Evolutionary conservation across 352 stramenopile genomes (phyloP).

Genomic region (Phytophthora parvispora): DNA sequence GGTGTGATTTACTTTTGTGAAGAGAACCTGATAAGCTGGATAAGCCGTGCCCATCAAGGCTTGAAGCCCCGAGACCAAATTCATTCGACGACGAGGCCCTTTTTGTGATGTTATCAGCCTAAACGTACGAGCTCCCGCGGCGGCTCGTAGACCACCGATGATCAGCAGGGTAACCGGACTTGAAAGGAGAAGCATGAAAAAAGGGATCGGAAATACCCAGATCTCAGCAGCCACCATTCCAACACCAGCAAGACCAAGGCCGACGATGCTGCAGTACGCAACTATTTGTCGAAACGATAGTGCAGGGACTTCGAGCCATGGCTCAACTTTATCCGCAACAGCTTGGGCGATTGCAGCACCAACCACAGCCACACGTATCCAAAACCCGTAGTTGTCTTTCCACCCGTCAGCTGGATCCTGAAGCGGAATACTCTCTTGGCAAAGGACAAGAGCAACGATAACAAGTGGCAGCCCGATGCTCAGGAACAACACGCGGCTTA

Average conservation of each 20-base stretch:
- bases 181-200: background rate
- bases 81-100: background rate
- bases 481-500: background rate
- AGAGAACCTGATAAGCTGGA: conserved; percentile 12
- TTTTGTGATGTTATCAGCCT: background rate
- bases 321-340: background rate
- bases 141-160: background rate
- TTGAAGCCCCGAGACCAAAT: background rate
- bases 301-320: background rate
- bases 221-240: background rate
- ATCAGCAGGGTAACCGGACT: background rate
- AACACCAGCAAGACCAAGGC: background rate
- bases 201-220: conserved; percentile 4
- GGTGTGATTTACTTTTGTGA: conserved; percentile 1
- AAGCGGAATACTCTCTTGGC: background rate
- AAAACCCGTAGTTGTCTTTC: background rate
- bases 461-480: background rate
- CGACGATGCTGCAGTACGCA: background rate
- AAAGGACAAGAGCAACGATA: background rate
- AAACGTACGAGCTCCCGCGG: background rate
- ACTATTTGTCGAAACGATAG: background rate
- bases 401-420: background rate
- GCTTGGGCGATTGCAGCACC: background rate
- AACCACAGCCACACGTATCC: background rate
- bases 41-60: conserved; percentile 1